phyloP scores from a whole-genome alignment of 352 stramenopile species.

The Achlya hypogyna region DNA sequence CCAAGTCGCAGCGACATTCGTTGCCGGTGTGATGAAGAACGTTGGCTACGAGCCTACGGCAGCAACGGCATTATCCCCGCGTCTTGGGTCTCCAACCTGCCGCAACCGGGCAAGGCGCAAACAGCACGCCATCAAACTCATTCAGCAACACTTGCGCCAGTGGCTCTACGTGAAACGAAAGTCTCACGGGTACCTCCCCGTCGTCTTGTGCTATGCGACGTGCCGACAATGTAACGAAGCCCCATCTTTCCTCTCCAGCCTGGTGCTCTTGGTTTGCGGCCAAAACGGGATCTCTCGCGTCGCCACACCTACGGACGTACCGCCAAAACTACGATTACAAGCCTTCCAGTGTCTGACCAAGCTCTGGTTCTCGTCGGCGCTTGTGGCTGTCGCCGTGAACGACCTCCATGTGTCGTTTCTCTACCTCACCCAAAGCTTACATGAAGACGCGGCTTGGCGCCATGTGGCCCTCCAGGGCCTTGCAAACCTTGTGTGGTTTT shows the following conservation, averaged over 20 bases:
- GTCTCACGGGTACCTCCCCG: constrained; percentile 1
- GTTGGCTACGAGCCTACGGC: neutral
- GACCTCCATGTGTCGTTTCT: neutral
- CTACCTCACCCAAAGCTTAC: constrained; percentile 1
- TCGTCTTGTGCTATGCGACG: neutral
- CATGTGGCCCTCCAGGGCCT: neutral
- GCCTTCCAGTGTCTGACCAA: constrained; percentile 2
- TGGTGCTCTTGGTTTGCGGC: constrained; percentile 2
- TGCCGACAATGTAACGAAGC: neutral
- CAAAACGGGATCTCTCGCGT: neutral
- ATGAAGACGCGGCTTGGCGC: neutral
- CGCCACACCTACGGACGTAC: neutral
- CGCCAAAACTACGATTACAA: neutral
- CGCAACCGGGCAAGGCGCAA: neutral
- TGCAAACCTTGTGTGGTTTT: neutral
- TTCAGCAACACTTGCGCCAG: neutral
- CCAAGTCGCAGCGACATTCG: neutral
- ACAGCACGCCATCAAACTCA: neutral
- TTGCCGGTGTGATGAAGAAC: neutral
- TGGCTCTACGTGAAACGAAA: constrained; percentile 13
- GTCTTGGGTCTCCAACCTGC: neutral
- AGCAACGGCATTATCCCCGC: neutral
- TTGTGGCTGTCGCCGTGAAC: neutral
- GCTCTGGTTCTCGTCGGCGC: neutral
- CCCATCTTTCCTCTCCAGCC: neutral